Percentiles rank a stretch among this genome's conserved stretches.
phyloP scores from a whole-genome alignment of 345 rosid species.

The Sonneratia alba region DNA sequence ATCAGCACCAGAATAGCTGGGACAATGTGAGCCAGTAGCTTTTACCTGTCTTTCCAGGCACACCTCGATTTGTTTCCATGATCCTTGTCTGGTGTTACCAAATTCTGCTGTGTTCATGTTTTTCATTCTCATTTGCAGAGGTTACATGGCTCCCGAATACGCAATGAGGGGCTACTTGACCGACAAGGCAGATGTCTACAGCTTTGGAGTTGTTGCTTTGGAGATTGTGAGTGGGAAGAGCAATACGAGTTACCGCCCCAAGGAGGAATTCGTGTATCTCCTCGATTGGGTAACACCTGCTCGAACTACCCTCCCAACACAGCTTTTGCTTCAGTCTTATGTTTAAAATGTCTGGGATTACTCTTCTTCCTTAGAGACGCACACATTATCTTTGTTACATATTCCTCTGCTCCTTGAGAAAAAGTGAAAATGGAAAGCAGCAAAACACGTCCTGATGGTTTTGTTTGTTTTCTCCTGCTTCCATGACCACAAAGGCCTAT shows the following conservation, averaged over 20 bases:
- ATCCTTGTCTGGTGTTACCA: not conserved
- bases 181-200: conserved; percentile 85
- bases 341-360: too few relatives aligned
- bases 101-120: not conserved
- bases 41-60: not conserved
- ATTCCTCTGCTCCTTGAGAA: too few relatives aligned
- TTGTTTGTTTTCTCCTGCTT: not conserved
- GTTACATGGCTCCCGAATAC: conserved; percentile 98
- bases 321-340: too few relatives aligned
- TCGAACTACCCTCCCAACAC: not conserved
- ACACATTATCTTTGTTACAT: too few relatives aligned
- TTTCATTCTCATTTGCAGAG: conserved; percentile 31
- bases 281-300: conserved; percentile 62
- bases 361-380: too few relatives aligned
- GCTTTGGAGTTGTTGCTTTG: conserved; percentile 71
- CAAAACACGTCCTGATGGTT: not conserved
- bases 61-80: not conserved
- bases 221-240: conserved; percentile 93
- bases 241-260: conserved; percentile 91
- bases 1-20: conserved; percentile 68
- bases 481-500: conserved; percentile 43
- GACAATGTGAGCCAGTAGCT: conserved; percentile 36
- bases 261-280: conserved; percentile 86
- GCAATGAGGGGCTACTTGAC: conserved; percentile 98
- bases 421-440: not conserved